phyloP scores from a whole-genome alignment of 2,329 filamentous ascomycete species.

The Dactylellina sp. region DNA sequence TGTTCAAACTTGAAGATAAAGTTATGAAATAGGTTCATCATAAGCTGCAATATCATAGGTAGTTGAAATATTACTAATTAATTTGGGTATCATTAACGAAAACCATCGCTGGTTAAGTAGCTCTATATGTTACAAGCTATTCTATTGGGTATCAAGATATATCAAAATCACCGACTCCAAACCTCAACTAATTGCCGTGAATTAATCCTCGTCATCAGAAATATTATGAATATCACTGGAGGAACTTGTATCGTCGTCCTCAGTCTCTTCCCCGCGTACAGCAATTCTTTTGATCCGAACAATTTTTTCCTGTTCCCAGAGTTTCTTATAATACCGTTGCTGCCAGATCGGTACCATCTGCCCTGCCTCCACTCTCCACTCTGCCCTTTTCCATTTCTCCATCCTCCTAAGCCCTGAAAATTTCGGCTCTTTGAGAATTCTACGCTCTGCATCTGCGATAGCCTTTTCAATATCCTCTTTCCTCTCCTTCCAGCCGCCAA shows the following conservation, averaged over 20 bases:
- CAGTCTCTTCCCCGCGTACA: background rate
- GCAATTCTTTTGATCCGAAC: slow-evolving; percentile 16
- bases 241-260: background rate
- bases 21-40: no score
- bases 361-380: slow-evolving; percentile 34
- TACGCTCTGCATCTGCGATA: slow-evolving; percentile 14
- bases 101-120: no score
- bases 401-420: slow-evolving; percentile 26
- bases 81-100: no score
- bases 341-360: slow-evolving; percentile 41
- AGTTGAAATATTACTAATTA: no score
- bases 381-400: slow-evolving; percentile 47
- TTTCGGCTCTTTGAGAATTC: slow-evolving; percentile 39
- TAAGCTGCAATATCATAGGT: no score
- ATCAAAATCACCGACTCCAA: slow-evolving; percentile 1
- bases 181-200: background rate
- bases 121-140: no score
- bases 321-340: slow-evolving; percentile 40
- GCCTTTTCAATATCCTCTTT: slow-evolving; percentile 18
- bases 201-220: slow-evolving; percentile 2
- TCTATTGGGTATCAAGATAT: slow-evolving; percentile 18
- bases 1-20: no score
- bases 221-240: background rate
- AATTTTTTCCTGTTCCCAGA: slow-evolving; percentile 33
- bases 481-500: slow-evolving; percentile 35